These are phyloP conservation scores for Microbotryum scabiosae DNA, from an alignment of 1,284 basidiomycete genomes.

Conservation along the genomic window DNA sequence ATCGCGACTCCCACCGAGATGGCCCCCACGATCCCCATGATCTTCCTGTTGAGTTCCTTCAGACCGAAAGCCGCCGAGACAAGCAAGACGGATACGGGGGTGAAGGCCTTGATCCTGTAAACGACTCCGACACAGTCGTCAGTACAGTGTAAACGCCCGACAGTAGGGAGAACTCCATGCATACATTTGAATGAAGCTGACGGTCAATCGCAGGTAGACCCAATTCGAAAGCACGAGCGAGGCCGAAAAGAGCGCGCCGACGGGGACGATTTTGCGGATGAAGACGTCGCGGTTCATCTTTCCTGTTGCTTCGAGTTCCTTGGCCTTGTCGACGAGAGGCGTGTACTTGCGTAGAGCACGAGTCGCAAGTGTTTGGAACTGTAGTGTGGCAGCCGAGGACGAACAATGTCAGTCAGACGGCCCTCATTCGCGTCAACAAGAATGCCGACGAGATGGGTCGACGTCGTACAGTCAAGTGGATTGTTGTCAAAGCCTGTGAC, in stretches of 20 bases:
- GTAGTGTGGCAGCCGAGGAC: slow-evolving; percentile 17
- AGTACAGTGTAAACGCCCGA: slow-evolving; percentile 6
- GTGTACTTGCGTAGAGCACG: slow-evolving; percentile 83
- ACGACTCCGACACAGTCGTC: background rate
- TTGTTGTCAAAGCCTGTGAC: slow-evolving; percentile 40
- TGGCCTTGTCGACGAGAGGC: slow-evolving; percentile 73
- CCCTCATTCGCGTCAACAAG: too few species aligned
- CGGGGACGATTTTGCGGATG: slow-evolving; percentile 79
- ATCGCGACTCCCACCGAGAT: slow-evolving; percentile 27
- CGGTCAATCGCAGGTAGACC: slow-evolving; percentile 82
- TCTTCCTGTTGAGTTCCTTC: slow-evolving; percentile 55
- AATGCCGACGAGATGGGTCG: background rate
- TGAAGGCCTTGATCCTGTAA: slow-evolving; percentile 62
- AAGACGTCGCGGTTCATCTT: slow-evolving; percentile 57
- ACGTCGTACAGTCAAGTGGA: slow-evolving; percentile 60
- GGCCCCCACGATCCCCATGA: slow-evolving; percentile 17
- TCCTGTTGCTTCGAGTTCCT: slow-evolving; percentile 67
- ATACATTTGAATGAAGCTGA: slow-evolving; percentile 97
- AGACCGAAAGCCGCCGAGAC: slow-evolving; percentile 87
- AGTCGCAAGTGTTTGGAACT: slow-evolving; percentile 70
- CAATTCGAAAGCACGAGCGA: slow-evolving; percentile 89
- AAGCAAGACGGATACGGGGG: slow-evolving; percentile 88
- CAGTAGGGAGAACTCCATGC: slow-evolving; percentile 43
- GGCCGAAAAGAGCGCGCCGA: slow-evolving; percentile 83
- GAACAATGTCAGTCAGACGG: slow-evolving; percentile 7